phyloP scores from a whole-genome alignment of 140 eudicot genomes.

The Oenanthe javanica region DNA sequence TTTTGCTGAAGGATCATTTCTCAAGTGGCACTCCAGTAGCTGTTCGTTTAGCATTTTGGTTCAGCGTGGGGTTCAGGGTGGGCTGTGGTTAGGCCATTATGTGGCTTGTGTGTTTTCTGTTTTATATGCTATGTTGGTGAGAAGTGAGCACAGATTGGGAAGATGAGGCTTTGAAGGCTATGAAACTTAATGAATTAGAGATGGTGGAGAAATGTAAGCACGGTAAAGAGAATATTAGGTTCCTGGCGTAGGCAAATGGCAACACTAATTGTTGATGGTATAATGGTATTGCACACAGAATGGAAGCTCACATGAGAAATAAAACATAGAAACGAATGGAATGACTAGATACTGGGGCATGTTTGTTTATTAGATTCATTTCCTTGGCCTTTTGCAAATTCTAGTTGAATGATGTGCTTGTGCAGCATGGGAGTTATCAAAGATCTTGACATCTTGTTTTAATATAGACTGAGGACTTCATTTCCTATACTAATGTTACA shows the following conservation, averaged over 20 bases:
- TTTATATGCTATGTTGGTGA: slow-evolving; percentile 40
- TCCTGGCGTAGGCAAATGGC: slow-evolving; percentile 20
- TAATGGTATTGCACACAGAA: not conserved
- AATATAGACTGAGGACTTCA: not conserved
- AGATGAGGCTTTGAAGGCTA: slow-evolving; percentile 67
- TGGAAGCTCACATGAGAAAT: not conserved
- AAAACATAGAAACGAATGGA: not conserved
- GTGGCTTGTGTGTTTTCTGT: slow-evolving; percentile 72
- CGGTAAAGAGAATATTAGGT: slow-evolving; percentile 31
- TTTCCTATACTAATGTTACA: slow-evolving; percentile 1
- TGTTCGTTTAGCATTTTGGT: slow-evolving; percentile 63
- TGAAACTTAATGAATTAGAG: slow-evolving; percentile 36
- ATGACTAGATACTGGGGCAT: not conserved
- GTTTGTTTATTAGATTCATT: not conserved
- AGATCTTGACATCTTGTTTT: not conserved
- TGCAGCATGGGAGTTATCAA: not conserved
- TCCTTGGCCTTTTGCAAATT: not conserved
- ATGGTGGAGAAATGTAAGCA: slow-evolving; percentile 29
- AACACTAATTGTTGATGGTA: slow-evolving; percentile 2
- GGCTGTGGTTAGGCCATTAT: slow-evolving; percentile 77
- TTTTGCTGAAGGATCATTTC: not conserved
- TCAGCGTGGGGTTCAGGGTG: slow-evolving; percentile 49
- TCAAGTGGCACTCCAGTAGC: slow-evolving; percentile 67
- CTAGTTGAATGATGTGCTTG: slow-evolving; percentile 1
- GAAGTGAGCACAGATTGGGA: slow-evolving; percentile 71